These are phyloP conservation scores for Amylocystis lapponica DNA, from an alignment of 768 basidiomycete species.

Conservation along the genomic window DNA sequence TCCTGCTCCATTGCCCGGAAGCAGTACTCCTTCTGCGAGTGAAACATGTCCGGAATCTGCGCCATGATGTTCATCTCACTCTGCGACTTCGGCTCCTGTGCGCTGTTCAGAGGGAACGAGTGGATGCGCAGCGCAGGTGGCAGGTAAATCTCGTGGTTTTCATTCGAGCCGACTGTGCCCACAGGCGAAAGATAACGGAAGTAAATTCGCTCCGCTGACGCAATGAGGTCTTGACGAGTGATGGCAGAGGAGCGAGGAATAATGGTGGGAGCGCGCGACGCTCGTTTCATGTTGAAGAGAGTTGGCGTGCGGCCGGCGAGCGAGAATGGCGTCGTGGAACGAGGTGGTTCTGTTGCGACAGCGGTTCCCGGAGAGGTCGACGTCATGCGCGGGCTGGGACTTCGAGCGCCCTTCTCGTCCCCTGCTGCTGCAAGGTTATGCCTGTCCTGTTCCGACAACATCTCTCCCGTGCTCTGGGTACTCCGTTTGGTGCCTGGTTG, in stretches of 20 bases:
- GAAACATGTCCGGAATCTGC: conserved; percentile 94
- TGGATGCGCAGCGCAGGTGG: conserved; percentile 90
- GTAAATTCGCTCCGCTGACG: conserved; percentile 94
- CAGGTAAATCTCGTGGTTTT: conserved; percentile 97
- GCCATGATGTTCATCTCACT: conserved; percentile 74
- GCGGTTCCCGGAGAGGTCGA: conserved; percentile 45
- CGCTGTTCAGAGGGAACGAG: conserved; percentile 77
- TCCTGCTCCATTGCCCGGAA: conserved; percentile 96
- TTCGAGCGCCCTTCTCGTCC: conserved; percentile 45
- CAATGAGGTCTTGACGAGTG: conserved; percentile 82
- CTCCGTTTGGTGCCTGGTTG: conserved; percentile 65
- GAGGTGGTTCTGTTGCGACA: conserved; percentile 40
- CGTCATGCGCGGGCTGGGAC: conserved; percentile 52
- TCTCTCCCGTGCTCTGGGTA: conserved; percentile 73
- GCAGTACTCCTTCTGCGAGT: conserved; percentile 94
- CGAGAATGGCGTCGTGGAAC: conserved; percentile 78
- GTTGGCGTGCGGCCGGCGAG: conserved; percentile 70
- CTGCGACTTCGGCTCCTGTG: conserved; percentile 63
- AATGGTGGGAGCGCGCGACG: conserved; percentile 87
- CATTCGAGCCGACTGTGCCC: conserved; percentile 67
- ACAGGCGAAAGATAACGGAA: conserved; percentile 87
- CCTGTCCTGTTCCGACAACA: conserved; percentile 67
- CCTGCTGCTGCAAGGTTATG: conserved; percentile 51
- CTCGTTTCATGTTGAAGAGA: conserved; percentile 68
- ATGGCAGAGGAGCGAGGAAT: conserved; percentile 91